phyloP scores from a whole-genome alignment of 495 filamentous ascomycete species.

The Xylaria bambusicola region DNA sequence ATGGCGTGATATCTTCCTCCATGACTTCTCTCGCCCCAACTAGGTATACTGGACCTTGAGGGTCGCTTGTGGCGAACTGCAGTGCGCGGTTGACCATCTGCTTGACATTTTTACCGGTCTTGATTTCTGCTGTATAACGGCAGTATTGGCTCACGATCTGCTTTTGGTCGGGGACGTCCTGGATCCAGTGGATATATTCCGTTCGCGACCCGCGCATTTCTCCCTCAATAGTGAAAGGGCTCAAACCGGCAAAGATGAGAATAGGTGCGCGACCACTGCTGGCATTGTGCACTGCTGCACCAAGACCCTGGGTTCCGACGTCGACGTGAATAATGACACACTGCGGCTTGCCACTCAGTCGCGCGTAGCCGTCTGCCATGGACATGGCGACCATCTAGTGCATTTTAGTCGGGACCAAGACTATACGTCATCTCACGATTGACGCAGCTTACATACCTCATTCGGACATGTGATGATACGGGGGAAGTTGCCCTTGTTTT shows the following conservation, averaged over 20 bases:
- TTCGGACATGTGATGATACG: constrained; percentile 92
- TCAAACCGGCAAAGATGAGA: constrained; percentile 87
- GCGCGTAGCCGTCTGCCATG: constrained; percentile 94
- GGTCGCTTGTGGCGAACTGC: constrained; percentile 80
- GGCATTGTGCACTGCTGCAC: constrained; percentile 90
- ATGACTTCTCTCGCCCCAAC: constrained; percentile 84
- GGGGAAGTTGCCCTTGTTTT: constrained; percentile 69
- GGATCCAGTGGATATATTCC: constrained; percentile 98
- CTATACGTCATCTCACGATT: background rate
- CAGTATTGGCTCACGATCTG: constrained; percentile 92
- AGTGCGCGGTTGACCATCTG: constrained; percentile 92
- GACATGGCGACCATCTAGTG: constrained; percentile 92
- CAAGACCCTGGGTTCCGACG: constrained; percentile 88
- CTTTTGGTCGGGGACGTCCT: constrained; percentile 94
- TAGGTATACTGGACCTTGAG: constrained; percentile 85
- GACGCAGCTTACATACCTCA: constrained; percentile 54
- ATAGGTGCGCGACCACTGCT: constrained; percentile 83
- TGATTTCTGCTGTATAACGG: constrained; percentile 87
- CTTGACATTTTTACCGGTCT: constrained; percentile 90
- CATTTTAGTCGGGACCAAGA: background rate
- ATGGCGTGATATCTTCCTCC: constrained; percentile 88
- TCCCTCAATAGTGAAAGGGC: constrained; percentile 87
- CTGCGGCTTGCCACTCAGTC: constrained; percentile 81
- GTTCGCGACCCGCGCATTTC: constrained; percentile 86
- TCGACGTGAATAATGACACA: constrained; percentile 95